Evolutionary conservation across 2,329 filamentous ascomycete genomes (phyloP).

Genomic region (Myriosclerotinia scirpicola): DNA sequence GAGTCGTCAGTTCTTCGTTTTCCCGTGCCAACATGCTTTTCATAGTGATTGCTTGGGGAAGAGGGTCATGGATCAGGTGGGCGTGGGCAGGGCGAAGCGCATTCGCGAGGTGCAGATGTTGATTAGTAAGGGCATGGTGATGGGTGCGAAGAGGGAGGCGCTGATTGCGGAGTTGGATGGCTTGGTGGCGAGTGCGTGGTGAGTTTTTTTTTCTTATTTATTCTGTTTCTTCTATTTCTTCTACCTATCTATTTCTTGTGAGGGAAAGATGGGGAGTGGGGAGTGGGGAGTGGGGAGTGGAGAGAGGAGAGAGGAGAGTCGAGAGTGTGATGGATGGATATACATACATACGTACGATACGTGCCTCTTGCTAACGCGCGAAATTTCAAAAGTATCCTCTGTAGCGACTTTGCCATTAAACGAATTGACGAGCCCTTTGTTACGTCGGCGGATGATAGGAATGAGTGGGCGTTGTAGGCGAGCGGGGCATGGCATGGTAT

Average conservation of each 20-base stretch:
- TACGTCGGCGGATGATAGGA: constrained; percentile 65
- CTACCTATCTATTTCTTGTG: too few relatives aligned
- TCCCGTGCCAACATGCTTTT: constrained; percentile 97
- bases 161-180: constrained; percentile 87
- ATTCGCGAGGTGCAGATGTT: constrained; percentile 85
- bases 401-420: constrained; percentile 92
- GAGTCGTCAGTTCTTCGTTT: constrained; percentile 94
- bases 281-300: too few relatives aligned
- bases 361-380: constrained; percentile 13
- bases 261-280: too few relatives aligned
- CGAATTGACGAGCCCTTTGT: constrained; percentile 93
- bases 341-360: too few relatives aligned
- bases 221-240: too few relatives aligned
- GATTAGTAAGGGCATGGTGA: constrained; percentile 73
- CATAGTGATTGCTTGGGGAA: constrained; percentile 91
- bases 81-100: constrained; percentile 70
- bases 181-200: constrained; percentile 90
- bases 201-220: constrained; percentile 41
- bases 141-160: constrained; percentile 71
- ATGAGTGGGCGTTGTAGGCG: constrained; percentile 67
- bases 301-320: too few relatives aligned
- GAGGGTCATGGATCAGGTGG: constrained; percentile 79
- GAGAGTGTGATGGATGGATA: too few relatives aligned
- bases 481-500: too few relatives aligned
- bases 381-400: constrained; percentile 69